Conservation (phyloP, 2,329 filamentous ascomycete genomes). For the Fusarium tuaranense region DNA sequence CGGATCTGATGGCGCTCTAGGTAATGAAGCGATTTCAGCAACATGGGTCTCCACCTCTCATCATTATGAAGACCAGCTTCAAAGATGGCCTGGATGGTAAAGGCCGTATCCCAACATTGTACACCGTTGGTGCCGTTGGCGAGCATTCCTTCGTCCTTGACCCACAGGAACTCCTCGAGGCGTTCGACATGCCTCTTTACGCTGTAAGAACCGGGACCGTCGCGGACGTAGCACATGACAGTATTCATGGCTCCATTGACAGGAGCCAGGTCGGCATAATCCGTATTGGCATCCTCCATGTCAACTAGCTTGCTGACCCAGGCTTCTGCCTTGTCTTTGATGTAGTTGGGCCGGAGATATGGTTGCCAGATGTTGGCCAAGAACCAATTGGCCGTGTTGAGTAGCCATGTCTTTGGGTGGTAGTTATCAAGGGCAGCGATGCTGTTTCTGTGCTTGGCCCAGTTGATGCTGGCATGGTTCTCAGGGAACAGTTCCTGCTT, state of each 20-base stretch:
- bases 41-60: constrained; percentile 83
- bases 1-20: constrained; percentile 92
- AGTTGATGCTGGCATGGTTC: constrained; percentile 82
- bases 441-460: constrained; percentile 81
- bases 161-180: constrained; percentile 88
- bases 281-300: constrained; percentile 94
- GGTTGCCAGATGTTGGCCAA: constrained; percentile 85
- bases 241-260: constrained; percentile 93
- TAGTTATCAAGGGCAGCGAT: constrained; percentile 88
- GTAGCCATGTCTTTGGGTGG: constrained; percentile 87
- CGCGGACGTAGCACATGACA: constrained; percentile 85
- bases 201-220: constrained; percentile 79
- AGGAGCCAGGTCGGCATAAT: constrained; percentile 86
- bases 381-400: constrained; percentile 83
- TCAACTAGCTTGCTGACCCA: constrained; percentile 87
- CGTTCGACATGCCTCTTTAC: constrained; percentile 84
- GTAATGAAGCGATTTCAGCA: constrained; percentile 84
- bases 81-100: constrained; percentile 84
- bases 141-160: constrained; percentile 92
- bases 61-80: constrained; percentile 84
- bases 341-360: constrained; percentile 73
- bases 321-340: constrained; percentile 80
- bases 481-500: constrained; percentile 86
- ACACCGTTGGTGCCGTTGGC: constrained; percentile 98
- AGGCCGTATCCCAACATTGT: constrained; percentile 96